These are phyloP conservation scores for Psophocarpus tetragonolobus DNA, from an alignment of 306 rosid species.

Conservation along the genomic window DNA sequence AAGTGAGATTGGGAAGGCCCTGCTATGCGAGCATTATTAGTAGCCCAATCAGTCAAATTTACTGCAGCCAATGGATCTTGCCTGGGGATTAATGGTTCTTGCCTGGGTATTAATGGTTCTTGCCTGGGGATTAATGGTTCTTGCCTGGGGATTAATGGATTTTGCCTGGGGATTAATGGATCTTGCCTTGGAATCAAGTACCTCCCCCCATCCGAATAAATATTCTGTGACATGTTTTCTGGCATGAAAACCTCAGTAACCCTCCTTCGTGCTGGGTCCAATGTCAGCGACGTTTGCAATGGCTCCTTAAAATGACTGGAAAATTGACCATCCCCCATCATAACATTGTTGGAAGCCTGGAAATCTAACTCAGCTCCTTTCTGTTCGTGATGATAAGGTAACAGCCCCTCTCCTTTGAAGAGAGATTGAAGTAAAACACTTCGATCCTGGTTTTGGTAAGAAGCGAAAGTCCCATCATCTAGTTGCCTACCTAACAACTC, in stretches of 20 bases:
- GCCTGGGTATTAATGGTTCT: slow-evolving; percentile 51
- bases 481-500: slow-evolving; percentile 51
- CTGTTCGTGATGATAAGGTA: slow-evolving; percentile 67
- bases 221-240: slow-evolving; percentile 50
- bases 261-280: slow-evolving; percentile 65
- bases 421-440: slow-evolving; percentile 72
- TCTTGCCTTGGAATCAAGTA: slow-evolving; percentile 57
- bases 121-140: slow-evolving; percentile 41
- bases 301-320: slow-evolving; percentile 71
- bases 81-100: slow-evolving; percentile 53
- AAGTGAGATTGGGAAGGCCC: slow-evolving; percentile 65
- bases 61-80: slow-evolving; percentile 54
- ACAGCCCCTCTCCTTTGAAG: slow-evolving; percentile 61
- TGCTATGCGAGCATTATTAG: slow-evolving; percentile 47
- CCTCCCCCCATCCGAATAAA: slow-evolving; percentile 67
- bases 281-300: slow-evolving; percentile 53
- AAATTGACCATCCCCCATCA: slow-evolving; percentile 59
- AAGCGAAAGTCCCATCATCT: slow-evolving; percentile 54
- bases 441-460: slow-evolving; percentile 68
- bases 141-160: slow-evolving; percentile 39
- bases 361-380: slow-evolving; percentile 59
- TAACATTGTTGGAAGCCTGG: slow-evolving; percentile 51
- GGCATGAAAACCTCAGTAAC: slow-evolving; percentile 56
- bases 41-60: slow-evolving; percentile 67
- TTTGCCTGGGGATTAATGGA: slow-evolving; percentile 40